Base-by-base conservation (phyloP, 2,329 filamentous ascomycete species). In the Cyphellophora europaea region DNA sequence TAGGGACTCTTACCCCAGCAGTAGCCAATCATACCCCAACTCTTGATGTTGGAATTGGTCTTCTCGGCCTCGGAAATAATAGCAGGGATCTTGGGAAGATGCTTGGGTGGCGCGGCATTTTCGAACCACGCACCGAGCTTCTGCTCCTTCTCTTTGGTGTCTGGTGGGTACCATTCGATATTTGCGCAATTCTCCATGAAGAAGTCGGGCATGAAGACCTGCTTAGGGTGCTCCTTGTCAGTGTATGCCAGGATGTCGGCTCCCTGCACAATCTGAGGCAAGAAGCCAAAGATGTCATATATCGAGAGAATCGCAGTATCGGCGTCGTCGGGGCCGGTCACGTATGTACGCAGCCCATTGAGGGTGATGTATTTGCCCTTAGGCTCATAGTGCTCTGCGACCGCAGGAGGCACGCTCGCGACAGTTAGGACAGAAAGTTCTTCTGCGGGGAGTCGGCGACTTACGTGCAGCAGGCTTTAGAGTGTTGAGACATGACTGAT, bases 191-290 rank as follows among this genome's bases (percentile, higher is more conserved):
- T 69, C 55, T 84, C 87, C 41, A 82, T 72, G 66, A 94, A 93
- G 71, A 84, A 89, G 63, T 95, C 88, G 17, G 88, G 88, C 44
- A 95, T 88, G 62, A 88, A 87, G 48, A 94, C 83, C 49, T 77
- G 78, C 67, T 93, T 91, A 53, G 82, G 75, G 40, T 67, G 56
- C 65, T 72, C 59, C 75, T 82, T 81, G 69, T 79, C 67, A 19
- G 67, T 62, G 47, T 62, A 58, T 17, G 74, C 70, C 27, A 78
- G 67, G 49, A 78, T 77, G 47, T 79, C 74, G 43, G 74, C 73
- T 30, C 74, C 74, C 50, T 79, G 74, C 12, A 77, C 48, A 6
- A 73, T 78, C 51, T 79, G 74, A 6, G 66, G 63, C 57, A 73
- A 77, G 65, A 72, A 78, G 34, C 74, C 74, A 51, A 79, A 79